Evolutionary conservation across 352 stramenopile genomes (phyloP).

Genomic region (Phytopythium sindhum): DNA sequence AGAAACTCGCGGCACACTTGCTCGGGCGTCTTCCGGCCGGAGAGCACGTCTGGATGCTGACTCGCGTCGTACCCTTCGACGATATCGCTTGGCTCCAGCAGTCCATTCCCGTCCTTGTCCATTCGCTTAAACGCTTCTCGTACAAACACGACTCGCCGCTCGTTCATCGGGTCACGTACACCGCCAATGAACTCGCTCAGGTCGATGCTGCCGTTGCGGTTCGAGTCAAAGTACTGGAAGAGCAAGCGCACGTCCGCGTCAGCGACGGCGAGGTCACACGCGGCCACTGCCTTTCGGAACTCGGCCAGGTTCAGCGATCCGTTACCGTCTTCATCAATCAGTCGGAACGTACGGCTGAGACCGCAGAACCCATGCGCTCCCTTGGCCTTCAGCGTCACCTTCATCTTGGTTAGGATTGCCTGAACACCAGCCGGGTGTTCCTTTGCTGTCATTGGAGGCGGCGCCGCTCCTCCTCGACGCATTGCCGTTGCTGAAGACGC

Average conservation of each 20-base stretch:
- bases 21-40: slow-evolving; percentile 57
- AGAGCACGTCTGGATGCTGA: slow-evolving; percentile 81
- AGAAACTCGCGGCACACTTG: slow-evolving; percentile 79
- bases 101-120: slow-evolving; percentile 66
- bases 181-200: slow-evolving; percentile 86
- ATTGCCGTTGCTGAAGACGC: not conserved
- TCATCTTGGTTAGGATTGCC: slow-evolving; percentile 50
- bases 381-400: slow-evolving; percentile 46
- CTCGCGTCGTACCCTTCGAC: slow-evolving; percentile 80
- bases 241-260: slow-evolving; percentile 63
- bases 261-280: slow-evolving; percentile 43
- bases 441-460: not conserved
- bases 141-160: slow-evolving; percentile 66
- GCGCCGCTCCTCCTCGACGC: not conserved
- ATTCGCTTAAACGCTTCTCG: slow-evolving; percentile 79
- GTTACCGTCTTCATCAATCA: slow-evolving; percentile 81
- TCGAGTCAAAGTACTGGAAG: slow-evolving; percentile 83
- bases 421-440: slow-evolving; percentile 42
- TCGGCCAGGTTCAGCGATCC: slow-evolving; percentile 66
- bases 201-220: slow-evolving; percentile 72
- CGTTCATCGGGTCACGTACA: slow-evolving; percentile 70
- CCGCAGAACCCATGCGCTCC: slow-evolving; percentile 73
- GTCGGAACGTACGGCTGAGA: slow-evolving; percentile 65
- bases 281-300: slow-evolving; percentile 64
- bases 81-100: slow-evolving; percentile 77